Conservation (phyloP, 306 rosid species). For the Rubus idaeus region DNA sequence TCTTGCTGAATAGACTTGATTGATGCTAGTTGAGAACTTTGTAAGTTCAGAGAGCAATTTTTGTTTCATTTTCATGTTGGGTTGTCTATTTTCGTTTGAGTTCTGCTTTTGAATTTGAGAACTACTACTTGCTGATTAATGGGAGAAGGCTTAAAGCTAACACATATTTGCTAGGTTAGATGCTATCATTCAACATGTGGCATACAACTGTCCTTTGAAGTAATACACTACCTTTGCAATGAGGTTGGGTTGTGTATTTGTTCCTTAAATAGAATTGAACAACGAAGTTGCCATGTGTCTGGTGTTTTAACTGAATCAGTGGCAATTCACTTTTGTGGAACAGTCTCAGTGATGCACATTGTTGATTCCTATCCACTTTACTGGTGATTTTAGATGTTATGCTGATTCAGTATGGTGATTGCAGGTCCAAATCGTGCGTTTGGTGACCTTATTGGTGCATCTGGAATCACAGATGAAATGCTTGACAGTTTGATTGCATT, state of each 20-base stretch:
- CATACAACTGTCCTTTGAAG: not conserved
- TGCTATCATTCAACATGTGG: not conserved
- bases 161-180: not conserved
- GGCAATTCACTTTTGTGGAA: not conserved
- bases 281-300: not conserved
- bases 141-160: not conserved
- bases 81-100: not conserved
- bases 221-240: not conserved
- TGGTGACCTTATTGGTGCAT: slow-evolving; percentile 85
- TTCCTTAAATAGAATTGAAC: not conserved
- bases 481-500: slow-evolving; percentile 84
- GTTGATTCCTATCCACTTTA: not conserved
- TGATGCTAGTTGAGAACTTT: not conserved
- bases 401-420: slow-evolving; percentile 10
- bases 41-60: not conserved
- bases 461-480: slow-evolving; percentile 95
- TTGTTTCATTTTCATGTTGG: not conserved
- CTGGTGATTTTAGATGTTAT: not conserved
- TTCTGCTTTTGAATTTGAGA: not conserved
- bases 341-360: not conserved
- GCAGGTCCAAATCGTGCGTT: slow-evolving; percentile 82
- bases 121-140: not conserved
- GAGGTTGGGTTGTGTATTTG: not conserved
- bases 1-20: not conserved
- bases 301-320: not conserved